Percentiles rank a stretch among this genome's conserved stretches.
phyloP scores from a whole-genome alignment of 1,284 basidiomycete species.

The Microbotryomycetes sp. region DNA sequence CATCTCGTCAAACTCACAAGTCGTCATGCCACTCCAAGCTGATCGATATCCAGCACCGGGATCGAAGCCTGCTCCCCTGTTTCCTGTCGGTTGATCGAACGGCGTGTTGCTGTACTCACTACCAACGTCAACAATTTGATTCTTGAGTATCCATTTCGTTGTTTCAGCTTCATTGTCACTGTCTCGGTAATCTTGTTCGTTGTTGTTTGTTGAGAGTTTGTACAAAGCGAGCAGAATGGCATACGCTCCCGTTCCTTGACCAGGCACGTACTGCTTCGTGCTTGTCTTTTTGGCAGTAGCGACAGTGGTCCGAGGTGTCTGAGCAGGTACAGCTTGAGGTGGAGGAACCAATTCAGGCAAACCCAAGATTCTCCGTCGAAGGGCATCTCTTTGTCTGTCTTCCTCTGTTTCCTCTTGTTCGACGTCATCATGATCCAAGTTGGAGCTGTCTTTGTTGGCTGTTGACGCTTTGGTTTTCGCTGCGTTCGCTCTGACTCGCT shows the following conservation, averaged over 20 bases:
- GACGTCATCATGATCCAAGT: neutral
- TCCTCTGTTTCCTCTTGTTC: neutral
- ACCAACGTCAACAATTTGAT: neutral
- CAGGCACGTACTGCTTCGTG: slow-evolving; percentile 21
- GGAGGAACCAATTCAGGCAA: neutral
- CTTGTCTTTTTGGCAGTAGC: neutral
- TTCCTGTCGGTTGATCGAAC: slow-evolving; percentile 11
- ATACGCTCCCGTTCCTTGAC: slow-evolving; percentile 20
- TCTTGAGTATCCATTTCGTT: neutral
- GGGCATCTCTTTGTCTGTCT: neutral
- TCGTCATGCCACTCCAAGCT: slow-evolving; percentile 25
- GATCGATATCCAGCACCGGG: slow-evolving; percentile 5
- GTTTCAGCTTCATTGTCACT: too few relatives aligned
- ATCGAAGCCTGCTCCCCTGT: neutral
- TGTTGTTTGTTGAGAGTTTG: slow-evolving; percentile 6
- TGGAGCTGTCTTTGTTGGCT: neutral
- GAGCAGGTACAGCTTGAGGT: neutral
- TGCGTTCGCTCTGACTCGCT: neutral
- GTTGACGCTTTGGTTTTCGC: slow-evolving; percentile 5
- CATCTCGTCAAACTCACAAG: neutral
- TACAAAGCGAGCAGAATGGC: slow-evolving; percentile 30
- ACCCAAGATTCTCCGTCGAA: neutral
- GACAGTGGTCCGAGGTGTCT: neutral
- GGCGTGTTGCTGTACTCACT: slow-evolving; percentile 8
- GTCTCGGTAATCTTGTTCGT: slow-evolving; percentile 12